phyloP scores from a whole-genome alignment of 345 rosid genomes.

The Sapria himalayana region DNA sequence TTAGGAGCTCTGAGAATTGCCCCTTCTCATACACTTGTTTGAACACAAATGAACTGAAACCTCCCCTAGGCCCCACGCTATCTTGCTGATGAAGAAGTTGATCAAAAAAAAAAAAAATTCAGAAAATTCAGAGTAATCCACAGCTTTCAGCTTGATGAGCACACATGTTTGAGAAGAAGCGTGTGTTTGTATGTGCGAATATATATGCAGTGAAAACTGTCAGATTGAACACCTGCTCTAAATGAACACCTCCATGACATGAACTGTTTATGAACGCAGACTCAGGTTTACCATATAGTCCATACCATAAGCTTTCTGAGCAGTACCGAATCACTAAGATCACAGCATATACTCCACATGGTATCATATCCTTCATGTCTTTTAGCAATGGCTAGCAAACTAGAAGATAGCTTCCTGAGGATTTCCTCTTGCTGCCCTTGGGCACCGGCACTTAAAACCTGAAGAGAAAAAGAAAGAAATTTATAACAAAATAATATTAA shows the following conservation, averaged over 20 bases:
- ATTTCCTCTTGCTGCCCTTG: constrained; percentile 24
- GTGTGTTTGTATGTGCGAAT: too few relatives aligned
- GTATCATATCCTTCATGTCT: constrained; percentile 59
- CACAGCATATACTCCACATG: constrained; percentile 74
- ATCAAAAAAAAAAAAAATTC: neutral
- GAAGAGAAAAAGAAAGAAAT: constrained; percentile 14
- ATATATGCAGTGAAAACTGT: too few relatives aligned
- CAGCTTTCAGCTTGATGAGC: too few relatives aligned
- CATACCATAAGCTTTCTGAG: constrained; percentile 80
- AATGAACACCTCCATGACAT: too few relatives aligned
- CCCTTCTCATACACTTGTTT: constrained; percentile 39
- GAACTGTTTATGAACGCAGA: constrained; percentile 3
- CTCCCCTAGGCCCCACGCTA: constrained; percentile 77
- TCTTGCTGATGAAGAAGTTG: constrained; percentile 39
- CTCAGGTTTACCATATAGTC: constrained; percentile 3
- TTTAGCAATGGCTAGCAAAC: constrained; percentile 53
- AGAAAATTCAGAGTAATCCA: too few relatives aligned
- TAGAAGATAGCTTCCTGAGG: constrained; percentile 38
- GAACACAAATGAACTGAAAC: constrained; percentile 82
- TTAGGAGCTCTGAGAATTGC: constrained; percentile 58
- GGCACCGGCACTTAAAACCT: constrained; percentile 26
- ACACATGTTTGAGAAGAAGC: too few relatives aligned
- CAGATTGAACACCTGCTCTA: too few relatives aligned
- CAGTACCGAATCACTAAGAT: constrained; percentile 52
- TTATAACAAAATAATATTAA: too few relatives aligned